Conservation (phyloP, 2,329 filamentous ascomycete genomes). For the Uncinocarpus reesii region DNA sequence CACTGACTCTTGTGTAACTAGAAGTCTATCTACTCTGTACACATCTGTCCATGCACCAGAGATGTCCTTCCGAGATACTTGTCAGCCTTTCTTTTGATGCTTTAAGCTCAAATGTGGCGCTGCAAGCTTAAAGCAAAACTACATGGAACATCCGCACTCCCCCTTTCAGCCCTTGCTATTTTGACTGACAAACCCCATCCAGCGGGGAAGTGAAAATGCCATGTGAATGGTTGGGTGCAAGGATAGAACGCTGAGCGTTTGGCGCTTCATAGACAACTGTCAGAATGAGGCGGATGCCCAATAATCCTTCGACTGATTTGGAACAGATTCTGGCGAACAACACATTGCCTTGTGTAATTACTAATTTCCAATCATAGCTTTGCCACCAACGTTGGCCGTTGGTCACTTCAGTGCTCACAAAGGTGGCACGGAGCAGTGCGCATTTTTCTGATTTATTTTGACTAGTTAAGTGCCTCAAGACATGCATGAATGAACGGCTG, state of each 20-base stretch:
- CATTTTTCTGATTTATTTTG: no score
- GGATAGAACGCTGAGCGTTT: neutral
- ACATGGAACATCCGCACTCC: neutral
- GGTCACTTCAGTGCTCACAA: no score
- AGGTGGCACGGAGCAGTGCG: no score
- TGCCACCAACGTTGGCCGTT: no score
- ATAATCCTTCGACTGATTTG: no score
- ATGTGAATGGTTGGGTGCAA: neutral
- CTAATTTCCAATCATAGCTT: no score
- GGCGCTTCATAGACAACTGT: neutral
- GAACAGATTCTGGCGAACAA: no score
- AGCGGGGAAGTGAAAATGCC: neutral
- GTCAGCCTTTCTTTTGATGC: neutral
- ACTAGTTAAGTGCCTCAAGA: no score
- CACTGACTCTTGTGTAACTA: no score
- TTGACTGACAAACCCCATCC: neutral
- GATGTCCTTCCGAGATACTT: neutral
- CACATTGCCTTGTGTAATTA: no score
- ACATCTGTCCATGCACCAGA: neutral
- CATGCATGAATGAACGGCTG: no score
- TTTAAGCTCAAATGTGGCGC: neutral
- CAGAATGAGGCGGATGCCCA: neutral
- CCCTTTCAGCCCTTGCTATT: neutral
- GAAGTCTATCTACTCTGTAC: no score
- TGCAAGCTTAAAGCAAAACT: conserved; percentile 5